A percentile compares a stretch with the other conserved stretches of the same genome.
phyloP scores from a whole-genome alignment of 352 stramenopile species.

The Pythium myriotylum region DNA sequence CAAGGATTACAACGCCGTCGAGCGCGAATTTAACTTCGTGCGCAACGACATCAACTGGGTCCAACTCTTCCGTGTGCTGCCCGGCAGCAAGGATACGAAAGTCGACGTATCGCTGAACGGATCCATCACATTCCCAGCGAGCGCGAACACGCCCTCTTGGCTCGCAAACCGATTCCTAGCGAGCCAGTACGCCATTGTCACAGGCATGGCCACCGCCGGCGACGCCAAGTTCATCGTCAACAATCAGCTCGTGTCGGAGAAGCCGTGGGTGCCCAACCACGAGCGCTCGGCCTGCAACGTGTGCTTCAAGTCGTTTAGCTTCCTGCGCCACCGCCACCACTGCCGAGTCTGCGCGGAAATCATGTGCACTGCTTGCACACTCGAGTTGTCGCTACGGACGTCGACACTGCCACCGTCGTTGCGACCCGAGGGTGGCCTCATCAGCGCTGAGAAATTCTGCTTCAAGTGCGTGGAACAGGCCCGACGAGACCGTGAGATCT shows the following conservation, averaged over 20 bases:
- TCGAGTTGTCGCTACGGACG: constrained; percentile 61
- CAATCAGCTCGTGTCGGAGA: constrained; percentile 59
- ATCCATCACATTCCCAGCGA: constrained; percentile 30
- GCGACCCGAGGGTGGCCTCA: constrained; percentile 62
- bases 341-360: constrained; percentile 84
- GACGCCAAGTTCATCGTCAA: constrained; percentile 73
- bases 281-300: constrained; percentile 68
- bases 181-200: constrained; percentile 39
- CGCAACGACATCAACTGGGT: constrained; percentile 56
- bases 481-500: constrained; percentile 45
- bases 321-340: constrained; percentile 76
- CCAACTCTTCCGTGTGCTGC: constrained; percentile 59
- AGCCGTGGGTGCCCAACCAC: constrained; percentile 70
- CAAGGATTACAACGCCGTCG: constrained; percentile 41
- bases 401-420: constrained; percentile 55
- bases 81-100: constrained; percentile 48
- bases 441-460: constrained; percentile 82
- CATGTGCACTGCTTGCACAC: constrained; percentile 73
- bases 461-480: constrained; percentile 78
- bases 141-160: constrained; percentile 56
- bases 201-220: constrained; percentile 45
- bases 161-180: constrained; percentile 66
- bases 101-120: constrained; percentile 49
- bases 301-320: constrained; percentile 78
- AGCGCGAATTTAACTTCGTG: constrained; percentile 69